A percentile compares a stretch with the other conserved stretches of the same genome.
phyloP scores from a whole-genome alignment of 2,329 filamentous ascomycete genomes.

The Diaporthe ampelina region DNA sequence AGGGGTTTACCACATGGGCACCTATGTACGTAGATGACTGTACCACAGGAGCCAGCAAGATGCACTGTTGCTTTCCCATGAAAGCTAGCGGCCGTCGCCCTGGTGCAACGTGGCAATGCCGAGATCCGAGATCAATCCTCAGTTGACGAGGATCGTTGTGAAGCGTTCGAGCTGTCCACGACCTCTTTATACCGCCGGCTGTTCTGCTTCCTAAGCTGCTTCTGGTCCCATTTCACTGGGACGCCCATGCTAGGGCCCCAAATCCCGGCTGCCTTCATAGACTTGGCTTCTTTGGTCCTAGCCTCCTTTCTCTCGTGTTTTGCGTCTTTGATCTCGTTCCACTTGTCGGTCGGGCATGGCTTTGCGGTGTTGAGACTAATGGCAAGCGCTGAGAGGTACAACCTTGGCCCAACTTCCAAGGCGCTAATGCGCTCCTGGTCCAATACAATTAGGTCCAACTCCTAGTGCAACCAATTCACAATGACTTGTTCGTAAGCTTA shows the following conservation, averaged over 20 bases:
- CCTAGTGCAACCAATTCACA: background rate
- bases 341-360: slow-evolving; percentile 40
- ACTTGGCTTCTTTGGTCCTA: slow-evolving; percentile 40
- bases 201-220: slow-evolving; percentile 34
- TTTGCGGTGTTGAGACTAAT: slow-evolving; percentile 41
- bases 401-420: slow-evolving; percentile 36
- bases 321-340: slow-evolving; percentile 41
- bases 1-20: no score
- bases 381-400: slow-evolving; percentile 38
- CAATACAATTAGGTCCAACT: background rate
- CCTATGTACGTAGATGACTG: no score
- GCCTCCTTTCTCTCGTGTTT: slow-evolving; percentile 40
- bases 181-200: slow-evolving; percentile 7
- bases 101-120: background rate
- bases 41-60: background rate
- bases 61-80: background rate
- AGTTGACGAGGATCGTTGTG: slow-evolving; percentile 22
- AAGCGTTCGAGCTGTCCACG: background rate
- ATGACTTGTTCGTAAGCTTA: background rate
- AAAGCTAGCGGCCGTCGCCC: background rate
- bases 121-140: background rate
- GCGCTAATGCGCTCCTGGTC: slow-evolving; percentile 33
- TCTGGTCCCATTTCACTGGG: slow-evolving; percentile 40
- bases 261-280: slow-evolving; percentile 37
- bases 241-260: slow-evolving; percentile 40